Conservation (phyloP, 192 early-diverging fungal species). For the Coemansia sp. region DNA sequence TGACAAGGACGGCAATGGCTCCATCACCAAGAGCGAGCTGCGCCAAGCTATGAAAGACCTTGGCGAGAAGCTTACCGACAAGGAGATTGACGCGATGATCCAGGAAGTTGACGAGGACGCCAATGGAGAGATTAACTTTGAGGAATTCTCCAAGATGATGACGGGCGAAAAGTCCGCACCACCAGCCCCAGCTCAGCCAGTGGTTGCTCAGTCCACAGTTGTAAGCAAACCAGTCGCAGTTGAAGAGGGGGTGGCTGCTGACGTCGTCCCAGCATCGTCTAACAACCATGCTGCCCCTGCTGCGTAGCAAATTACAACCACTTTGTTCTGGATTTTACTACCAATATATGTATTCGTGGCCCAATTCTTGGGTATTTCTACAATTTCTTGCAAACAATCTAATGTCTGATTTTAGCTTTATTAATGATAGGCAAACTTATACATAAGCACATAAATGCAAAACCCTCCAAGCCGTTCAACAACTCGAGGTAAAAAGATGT, state of each 20-base stretch:
- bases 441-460: too few relatives aligned
- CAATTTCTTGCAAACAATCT: not conserved
- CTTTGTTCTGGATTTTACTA: not conserved
- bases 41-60: conserved; percentile 86
- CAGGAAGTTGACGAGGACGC: conserved; percentile 76
- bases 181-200: not conserved
- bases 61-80: conserved; percentile 77
- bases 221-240: not conserved
- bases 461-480: too few relatives aligned
- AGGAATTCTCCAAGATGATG: conserved; percentile 81
- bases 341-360: not conserved
- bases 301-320: not conserved
- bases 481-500: too few relatives aligned
- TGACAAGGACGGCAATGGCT: conserved; percentile 90
- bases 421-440: too few relatives aligned
- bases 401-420: not conserved
- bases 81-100: conserved; percentile 80
- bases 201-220: not conserved
- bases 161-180: not conserved
- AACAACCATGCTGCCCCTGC: not conserved
- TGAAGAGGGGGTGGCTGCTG: not conserved
- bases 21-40: conserved; percentile 85
- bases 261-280: not conserved
- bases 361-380: not conserved
- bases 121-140: conserved; percentile 84